A percentile compares a stretch with the other conserved stretches of the same genome.
Evolutionary conservation across 495 filamentous ascomycete genomes (phyloP).

Genomic region (Aspergillus carlsbadensis): DNA sequence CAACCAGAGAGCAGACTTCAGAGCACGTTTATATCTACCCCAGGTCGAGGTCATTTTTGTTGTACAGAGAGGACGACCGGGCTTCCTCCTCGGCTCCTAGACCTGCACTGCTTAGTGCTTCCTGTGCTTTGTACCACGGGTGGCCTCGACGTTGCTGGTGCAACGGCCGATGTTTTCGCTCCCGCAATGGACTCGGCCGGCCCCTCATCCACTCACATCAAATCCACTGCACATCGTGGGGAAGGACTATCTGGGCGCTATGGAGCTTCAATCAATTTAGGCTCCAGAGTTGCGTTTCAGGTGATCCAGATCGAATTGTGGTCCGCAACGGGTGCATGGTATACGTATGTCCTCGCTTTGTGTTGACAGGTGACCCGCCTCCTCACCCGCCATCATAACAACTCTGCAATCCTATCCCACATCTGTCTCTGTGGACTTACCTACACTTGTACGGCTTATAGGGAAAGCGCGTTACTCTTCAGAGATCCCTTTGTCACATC

Average conservation of each 20-base stretch:
- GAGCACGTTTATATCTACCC: too few relatives aligned
- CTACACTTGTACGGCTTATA: neutral
- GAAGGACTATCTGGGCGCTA: constrained; percentile 4
- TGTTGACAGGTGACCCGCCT: constrained; percentile 14
- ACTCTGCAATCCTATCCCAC: neutral
- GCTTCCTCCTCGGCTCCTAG: too few relatives aligned
- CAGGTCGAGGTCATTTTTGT: too few relatives aligned
- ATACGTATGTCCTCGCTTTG: constrained; percentile 5
- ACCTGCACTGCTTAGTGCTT: neutral
- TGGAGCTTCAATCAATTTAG: constrained; percentile 16
- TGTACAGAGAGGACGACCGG: too few relatives aligned
- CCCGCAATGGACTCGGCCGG: constrained; percentile 5
- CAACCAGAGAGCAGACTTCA: too few relatives aligned
- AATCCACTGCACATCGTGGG: constrained; percentile 8
- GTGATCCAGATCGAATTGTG: constrained; percentile 14
- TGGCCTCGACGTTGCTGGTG: constrained; percentile 19
- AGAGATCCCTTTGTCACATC: constrained; percentile 3
- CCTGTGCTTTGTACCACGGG: constrained; percentile 9
- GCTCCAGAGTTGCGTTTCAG: constrained; percentile 1
- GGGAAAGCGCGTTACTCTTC: neutral
- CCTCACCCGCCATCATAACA: neutral
- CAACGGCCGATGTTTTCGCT: constrained; percentile 25
- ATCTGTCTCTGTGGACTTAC: neutral
- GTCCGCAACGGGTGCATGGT: constrained; percentile 12
- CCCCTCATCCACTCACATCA: constrained; percentile 15